Conservation (phyloP, 1,284 basidiomycete species). For the Ceratobasidium papillatum region DNA sequence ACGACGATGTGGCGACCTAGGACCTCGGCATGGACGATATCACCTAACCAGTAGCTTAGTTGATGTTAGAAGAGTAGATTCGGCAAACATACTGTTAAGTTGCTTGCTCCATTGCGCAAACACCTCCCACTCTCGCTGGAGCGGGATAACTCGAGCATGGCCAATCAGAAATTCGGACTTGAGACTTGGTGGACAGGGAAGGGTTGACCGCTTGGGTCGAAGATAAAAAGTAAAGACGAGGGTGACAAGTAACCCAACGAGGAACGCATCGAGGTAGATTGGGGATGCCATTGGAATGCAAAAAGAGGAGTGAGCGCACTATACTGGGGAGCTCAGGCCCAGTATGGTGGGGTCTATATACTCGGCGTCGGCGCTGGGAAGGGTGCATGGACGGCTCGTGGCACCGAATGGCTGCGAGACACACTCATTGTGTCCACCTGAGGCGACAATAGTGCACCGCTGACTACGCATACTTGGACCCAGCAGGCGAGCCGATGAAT, state of each 20-base stretch:
- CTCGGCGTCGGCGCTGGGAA: neutral
- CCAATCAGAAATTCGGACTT: conserved; percentile 33
- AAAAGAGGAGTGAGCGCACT: neutral
- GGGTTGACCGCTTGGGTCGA: conserved; percentile 13
- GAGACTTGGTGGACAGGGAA: conserved; percentile 24
- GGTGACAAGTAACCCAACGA: conserved; percentile 17
- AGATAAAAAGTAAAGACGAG: conserved; percentile 25
- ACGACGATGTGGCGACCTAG: conserved; percentile 40
- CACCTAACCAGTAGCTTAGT: neutral
- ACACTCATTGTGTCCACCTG: conserved; percentile 23
- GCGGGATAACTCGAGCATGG: conserved; percentile 29
- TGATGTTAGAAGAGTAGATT: neutral
- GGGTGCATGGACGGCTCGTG: neutral
- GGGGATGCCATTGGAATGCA: conserved; percentile 8
- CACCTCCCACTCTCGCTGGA: conserved; percentile 34
- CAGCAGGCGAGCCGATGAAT: neutral
- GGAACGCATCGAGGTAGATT: conserved; percentile 30
- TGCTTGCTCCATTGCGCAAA: conserved; percentile 30
- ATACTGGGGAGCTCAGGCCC: neutral
- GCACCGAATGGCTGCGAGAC: conserved; percentile 2
- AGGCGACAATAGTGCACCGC: conserved; percentile 24
- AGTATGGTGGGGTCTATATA: neutral
- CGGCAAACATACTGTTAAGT: conserved; percentile 2
- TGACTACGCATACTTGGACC: neutral
- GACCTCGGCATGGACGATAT: conserved; percentile 28